Base-by-base conservation (phyloP, 2,329 filamentous ascomycete species). In the Aureobasidium namibiae region DNA sequence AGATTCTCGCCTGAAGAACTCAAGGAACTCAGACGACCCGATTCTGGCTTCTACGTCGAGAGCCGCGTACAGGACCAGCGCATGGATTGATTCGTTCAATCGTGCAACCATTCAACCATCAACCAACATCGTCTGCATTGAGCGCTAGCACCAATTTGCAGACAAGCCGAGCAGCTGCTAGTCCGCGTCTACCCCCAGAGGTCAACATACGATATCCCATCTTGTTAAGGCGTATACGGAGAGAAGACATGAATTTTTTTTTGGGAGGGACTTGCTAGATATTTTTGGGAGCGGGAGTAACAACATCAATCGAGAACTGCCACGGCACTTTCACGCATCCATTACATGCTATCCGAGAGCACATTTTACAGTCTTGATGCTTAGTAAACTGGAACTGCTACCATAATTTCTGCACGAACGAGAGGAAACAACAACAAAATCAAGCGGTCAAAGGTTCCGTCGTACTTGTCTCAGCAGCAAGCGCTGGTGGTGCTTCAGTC, bases 41-140 rank as follows among this genome's bases (percentile, higher is more conserved):
- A 92, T 62, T 78, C 80, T 1, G 92, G 92, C 1, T 96, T 91
- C 68, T 92, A 85, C 67, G 70, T 95, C 61, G 90, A 96, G 80
- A 86, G 73, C 70, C 68, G 67, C 62, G 72, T 67, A 10, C 41
- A 57, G 18, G 53, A 57, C 31, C 53, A 57, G 21, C 53, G 53
- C 42, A 26, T 59, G 56, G 38, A 56, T 36, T 56, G 39, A 56
- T 45, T 1, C 16, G 26, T 44, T 16, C 41, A 26, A 8, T 10
- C 14, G 14, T 44, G 6, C 23, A 44, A 24, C 41, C 24, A 2
- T 26, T 21, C 7, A 44, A 26, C 23, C 23, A 9, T 11, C 24
- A 1, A 23, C 6, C 23, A 24, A 39, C 34, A 39, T 29, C 16
- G 11, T 18, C 34, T 26, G 7, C 21, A 14, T n/a, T 33, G 8